phyloP scores from a whole-genome alignment of 495 filamentous ascomycete genomes.

The Hypoxylon intermedium region DNA sequence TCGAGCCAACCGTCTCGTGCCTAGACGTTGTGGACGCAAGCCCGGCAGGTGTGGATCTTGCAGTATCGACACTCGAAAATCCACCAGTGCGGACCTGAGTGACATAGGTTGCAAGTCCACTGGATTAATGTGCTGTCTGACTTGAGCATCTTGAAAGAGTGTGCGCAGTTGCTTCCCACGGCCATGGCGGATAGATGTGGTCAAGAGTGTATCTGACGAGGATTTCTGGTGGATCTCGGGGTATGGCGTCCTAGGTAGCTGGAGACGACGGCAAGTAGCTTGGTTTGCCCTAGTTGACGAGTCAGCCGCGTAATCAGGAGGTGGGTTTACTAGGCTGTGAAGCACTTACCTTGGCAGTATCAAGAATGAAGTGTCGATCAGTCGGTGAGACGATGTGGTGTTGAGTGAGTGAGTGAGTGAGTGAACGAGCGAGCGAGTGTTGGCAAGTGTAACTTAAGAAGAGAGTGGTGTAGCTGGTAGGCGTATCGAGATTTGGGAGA shows the following conservation, averaged over 20 bases:
- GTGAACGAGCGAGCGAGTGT: too few relatives aligned
- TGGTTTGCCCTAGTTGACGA: constrained; percentile 12
- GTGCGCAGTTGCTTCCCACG: constrained; percentile 67
- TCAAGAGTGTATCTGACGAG: constrained; percentile 10
- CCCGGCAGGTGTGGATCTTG: constrained; percentile 75
- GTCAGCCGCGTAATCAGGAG: constrained; percentile 5
- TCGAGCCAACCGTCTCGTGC: constrained; percentile 15
- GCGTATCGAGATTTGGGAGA: neutral
- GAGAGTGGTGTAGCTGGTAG: neutral
- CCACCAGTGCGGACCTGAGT: constrained; percentile 80
- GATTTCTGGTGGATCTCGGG: constrained; percentile 9
- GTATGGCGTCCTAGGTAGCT: constrained; percentile 1
- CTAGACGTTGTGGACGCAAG: constrained; percentile 67
- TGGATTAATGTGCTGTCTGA: constrained; percentile 74
- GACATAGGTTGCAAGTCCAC: constrained; percentile 80
- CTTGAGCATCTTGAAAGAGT: constrained; percentile 80
- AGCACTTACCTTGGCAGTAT: constrained; percentile 18
- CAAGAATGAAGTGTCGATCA: neutral
- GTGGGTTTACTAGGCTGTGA: neutral
- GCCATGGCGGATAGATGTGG: constrained; percentile 59
- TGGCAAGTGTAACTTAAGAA: too few relatives aligned
- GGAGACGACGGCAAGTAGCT: constrained; percentile 9
- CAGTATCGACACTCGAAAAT: constrained; percentile 83
- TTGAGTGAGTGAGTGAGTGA: neutral
- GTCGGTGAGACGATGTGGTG: constrained; percentile 2